phyloP scores from a whole-genome alignment of 768 basidiomycete species.

The Suillus luteus region DNA sequence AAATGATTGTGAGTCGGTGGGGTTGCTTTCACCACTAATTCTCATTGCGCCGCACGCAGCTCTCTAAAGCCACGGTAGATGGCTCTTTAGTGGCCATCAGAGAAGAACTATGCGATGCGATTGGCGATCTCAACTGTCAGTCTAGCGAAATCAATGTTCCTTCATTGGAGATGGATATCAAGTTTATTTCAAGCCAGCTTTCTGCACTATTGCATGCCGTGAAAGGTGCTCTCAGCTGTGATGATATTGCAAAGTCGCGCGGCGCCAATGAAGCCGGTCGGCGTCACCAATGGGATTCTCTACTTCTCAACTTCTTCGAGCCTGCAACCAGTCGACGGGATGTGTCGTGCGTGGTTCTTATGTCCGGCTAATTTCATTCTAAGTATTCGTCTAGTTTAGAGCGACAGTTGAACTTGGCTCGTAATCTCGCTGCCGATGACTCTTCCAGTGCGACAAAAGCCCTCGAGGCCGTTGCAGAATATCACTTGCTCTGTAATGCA shows the following conservation, averaged over 20 bases:
- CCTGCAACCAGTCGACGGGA: neutral
- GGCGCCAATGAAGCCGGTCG: constrained; percentile 2
- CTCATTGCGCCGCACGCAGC: neutral
- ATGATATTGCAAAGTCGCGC: neutral
- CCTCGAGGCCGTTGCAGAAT: too few relatives aligned
- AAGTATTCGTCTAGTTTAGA: neutral
- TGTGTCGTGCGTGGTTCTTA: neutral
- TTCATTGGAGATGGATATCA: neutral
- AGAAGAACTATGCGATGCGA: neutral
- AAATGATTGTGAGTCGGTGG: neutral
- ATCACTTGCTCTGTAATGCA: too few relatives aligned
- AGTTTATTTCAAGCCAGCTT: neutral
- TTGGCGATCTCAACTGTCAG: too few relatives aligned
- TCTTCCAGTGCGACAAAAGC: neutral
- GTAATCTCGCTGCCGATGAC: neutral
- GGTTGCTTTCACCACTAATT: neutral
- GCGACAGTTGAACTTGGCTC: neutral
- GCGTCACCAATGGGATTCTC: constrained; percentile 3
- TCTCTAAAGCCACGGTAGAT: neutral
- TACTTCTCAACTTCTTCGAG: neutral
- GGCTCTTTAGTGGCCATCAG: neutral
- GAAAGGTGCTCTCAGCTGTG: neutral
- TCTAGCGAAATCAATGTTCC: too few relatives aligned
- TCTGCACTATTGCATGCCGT: neutral
- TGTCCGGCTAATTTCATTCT: neutral